Evolutionary conservation across 257 asterid species (phyloP), one percentile per base, ranked within the genome.

Genomic region (Osmanthus fragrans): DNA sequence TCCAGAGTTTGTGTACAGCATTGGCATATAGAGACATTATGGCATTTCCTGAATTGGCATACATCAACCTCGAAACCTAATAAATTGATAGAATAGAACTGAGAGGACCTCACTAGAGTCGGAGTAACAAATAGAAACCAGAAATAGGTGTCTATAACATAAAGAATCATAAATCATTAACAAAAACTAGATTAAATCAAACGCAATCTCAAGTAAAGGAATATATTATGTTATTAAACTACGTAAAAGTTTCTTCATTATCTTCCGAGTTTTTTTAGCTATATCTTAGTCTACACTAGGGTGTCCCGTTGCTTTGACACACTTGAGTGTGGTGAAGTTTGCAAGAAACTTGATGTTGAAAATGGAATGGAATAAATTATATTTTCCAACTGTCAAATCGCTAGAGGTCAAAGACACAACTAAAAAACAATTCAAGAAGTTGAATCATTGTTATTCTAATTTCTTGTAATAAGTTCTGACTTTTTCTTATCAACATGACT

Each of bases 1-100:
- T 87, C 91, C 91, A 89, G 75, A 89, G 89, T 64, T 86, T 87
- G 88, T 89, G 93, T 64, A 87, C 86, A 36, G 91, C 91, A 79
- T 89, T 89, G 67, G 89, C 79, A 67, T 89, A 80, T 73, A 89
- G 79, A 34, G 93, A 90, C 83, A 89, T 66, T 83, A 89, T 84
- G 77, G 84, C 86, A 73, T 74, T 47, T 78, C 91, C 93, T 18
- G 90, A 82, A 81, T 89, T 87, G 66, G 91, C 84, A 72, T 87
- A 89, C 72, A 84, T 82, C 85, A 89, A 84, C 80, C 85, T 82
- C 60, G 89, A 81, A 40, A 89, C 87, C 93, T 89, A 76, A 75
- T 63, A 29, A 64, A 49, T 16, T 77, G 16, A 72, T 49, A 27
- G n/a, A 47, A 66, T n/a, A 49, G 54, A 36, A 65, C 42, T 15